A percentile compares a stretch with the other conserved stretches of the same genome.
Evolutionary conservation across 2,329 filamentous ascomycete species (phyloP).

Genomic region (Cryphonectria japonica): DNA sequence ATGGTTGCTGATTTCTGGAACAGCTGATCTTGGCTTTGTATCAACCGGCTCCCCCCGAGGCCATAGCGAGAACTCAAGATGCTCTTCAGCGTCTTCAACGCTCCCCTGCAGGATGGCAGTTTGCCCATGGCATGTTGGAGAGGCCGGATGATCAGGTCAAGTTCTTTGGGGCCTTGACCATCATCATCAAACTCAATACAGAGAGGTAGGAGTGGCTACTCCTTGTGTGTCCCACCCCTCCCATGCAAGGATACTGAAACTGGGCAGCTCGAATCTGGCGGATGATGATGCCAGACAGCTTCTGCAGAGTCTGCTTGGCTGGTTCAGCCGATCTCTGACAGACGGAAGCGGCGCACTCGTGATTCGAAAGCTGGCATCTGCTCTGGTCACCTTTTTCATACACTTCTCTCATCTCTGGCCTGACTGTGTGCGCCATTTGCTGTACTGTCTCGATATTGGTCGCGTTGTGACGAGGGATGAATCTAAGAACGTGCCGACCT

Average conservation of each 20-base stretch:
- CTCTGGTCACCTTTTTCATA: conserved; percentile 74
- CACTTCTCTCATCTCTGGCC: conserved; percentile 71
- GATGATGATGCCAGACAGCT: conserved; percentile 62
- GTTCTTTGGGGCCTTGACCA: conserved; percentile 91
- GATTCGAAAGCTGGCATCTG: conserved; percentile 75
- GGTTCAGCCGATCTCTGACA: conserved; percentile 61
- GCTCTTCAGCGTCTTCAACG: conserved; percentile 79
- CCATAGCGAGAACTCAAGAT: conserved; percentile 64
- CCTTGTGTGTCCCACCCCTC: not conserved
- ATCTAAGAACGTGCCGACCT: conserved; percentile 48
- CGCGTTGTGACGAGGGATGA: conserved; percentile 52
- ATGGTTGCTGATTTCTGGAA: conserved; percentile 13
- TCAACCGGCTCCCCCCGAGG: conserved; percentile 52
- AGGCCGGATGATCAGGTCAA: conserved; percentile 74
- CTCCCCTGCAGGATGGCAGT: conserved; percentile 80
- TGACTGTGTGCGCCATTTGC: conserved; percentile 66
- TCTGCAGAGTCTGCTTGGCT: conserved; percentile 63
- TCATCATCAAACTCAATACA: conserved; percentile 93
- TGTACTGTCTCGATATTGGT: conserved; percentile 59
- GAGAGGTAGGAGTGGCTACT: conserved; percentile 62
- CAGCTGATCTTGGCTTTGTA: conserved; percentile 59
- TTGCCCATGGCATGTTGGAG: conserved; percentile 76
- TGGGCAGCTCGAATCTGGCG: conserved; percentile 52
- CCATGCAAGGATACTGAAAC: not conserved
- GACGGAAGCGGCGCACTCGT: conserved; percentile 63